Evolutionary conservation across 169 alveolate species (phyloP).

Genomic region (Cryptosporidium muris): DNA sequence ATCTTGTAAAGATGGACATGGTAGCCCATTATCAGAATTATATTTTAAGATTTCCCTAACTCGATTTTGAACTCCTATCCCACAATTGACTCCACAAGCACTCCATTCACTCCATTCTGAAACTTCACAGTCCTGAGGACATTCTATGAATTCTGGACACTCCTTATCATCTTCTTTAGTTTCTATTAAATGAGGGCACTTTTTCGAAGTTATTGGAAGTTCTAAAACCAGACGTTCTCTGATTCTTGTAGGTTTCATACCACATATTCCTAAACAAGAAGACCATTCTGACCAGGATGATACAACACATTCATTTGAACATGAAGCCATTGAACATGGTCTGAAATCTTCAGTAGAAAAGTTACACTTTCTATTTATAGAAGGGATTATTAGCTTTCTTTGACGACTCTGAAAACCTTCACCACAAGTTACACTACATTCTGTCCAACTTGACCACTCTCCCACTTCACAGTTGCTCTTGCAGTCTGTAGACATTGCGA

Average conservation of each 20-base stretch:
- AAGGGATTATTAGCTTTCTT: slow-evolving; percentile 17
- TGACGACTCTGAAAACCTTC: slow-evolving; percentile 73
- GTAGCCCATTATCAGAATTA: slow-evolving; percentile 71
- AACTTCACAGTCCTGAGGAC: slow-evolving; percentile 74
- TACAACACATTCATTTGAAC: slow-evolving; percentile 74
- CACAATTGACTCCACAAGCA: slow-evolving; percentile 74
- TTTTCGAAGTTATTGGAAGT: slow-evolving; percentile 2
- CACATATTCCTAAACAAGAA: slow-evolving; percentile 76
- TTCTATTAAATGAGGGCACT: slow-evolving; percentile 10
- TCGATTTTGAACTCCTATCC: slow-evolving; percentile 58
- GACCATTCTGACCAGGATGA: slow-evolving; percentile 77
- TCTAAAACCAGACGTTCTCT: slow-evolving; percentile 33
- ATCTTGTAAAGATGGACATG: slow-evolving; percentile 48
- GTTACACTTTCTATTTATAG: slow-evolving; percentile 24
- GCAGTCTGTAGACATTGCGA: slow-evolving; percentile 56
- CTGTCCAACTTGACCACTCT: slow-evolving; percentile 75
- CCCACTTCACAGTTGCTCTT: slow-evolving; percentile 71
- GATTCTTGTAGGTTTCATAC: slow-evolving; percentile 37
- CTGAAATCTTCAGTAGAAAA: slow-evolving; percentile 36
- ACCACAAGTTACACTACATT: slow-evolving; percentile 75
- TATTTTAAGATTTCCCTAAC: slow-evolving; percentile 65
- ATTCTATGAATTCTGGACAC: slow-evolving; percentile 16
- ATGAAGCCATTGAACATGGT: slow-evolving; percentile 47
- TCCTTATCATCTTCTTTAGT: neutral
- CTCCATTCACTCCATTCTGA: slow-evolving; percentile 77